These are phyloP conservation scores for Pleurotus ostreatus DNA, from an alignment of 768 basidiomycete genomes.

Conservation along the genomic window DNA sequence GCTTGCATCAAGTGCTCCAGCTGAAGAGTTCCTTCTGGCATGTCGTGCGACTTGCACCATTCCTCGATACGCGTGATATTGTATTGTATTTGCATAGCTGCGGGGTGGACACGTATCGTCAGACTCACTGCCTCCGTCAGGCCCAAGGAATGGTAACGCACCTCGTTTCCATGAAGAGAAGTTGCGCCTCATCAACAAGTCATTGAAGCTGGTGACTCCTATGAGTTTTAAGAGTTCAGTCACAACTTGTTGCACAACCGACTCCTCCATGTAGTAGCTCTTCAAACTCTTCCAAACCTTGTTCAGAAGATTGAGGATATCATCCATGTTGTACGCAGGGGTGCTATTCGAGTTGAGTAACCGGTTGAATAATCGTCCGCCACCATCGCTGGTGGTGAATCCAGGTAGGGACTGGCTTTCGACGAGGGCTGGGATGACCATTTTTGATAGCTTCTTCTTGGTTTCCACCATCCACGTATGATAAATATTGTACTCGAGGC, in stretches of 20 bases:
- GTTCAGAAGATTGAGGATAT: conserved; percentile 93
- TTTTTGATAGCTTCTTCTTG: conserved; percentile 93
- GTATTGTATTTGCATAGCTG: conserved; percentile 99
- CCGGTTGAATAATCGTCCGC: conserved; percentile 90
- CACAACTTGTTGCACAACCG: conserved; percentile 91
- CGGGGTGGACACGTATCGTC: neutral
- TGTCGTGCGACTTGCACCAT: conserved; percentile 99
- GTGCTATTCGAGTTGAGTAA: conserved; percentile 80
- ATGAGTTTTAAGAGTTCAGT: conserved; percentile 94
- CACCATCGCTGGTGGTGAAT: conserved; percentile 93
- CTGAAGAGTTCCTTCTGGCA: conserved; percentile 97
- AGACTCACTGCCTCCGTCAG: too few species aligned
- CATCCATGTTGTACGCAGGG: conserved; percentile 98
- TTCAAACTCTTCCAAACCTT: conserved; percentile 98
- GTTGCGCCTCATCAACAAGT: conserved; percentile 96
- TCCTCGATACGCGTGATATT: conserved; percentile 97
- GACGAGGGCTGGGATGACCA: conserved; percentile 98
- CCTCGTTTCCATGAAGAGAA: conserved; percentile 99
- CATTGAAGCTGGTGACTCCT: conserved; percentile 97
- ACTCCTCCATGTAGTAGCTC: conserved; percentile 98
- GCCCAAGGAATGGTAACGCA: conserved; percentile 28
- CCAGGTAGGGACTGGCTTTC: conserved; percentile 98
- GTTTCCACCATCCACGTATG: conserved; percentile 99
- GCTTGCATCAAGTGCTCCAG: conserved; percentile 99
- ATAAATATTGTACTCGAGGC: conserved; percentile 98